Evolutionary conservation across 495 filamentous ascomycete genomes (phyloP), one percentile per base, ranked within the genome.

Genomic region (Pyrenula massariospora): DNA sequence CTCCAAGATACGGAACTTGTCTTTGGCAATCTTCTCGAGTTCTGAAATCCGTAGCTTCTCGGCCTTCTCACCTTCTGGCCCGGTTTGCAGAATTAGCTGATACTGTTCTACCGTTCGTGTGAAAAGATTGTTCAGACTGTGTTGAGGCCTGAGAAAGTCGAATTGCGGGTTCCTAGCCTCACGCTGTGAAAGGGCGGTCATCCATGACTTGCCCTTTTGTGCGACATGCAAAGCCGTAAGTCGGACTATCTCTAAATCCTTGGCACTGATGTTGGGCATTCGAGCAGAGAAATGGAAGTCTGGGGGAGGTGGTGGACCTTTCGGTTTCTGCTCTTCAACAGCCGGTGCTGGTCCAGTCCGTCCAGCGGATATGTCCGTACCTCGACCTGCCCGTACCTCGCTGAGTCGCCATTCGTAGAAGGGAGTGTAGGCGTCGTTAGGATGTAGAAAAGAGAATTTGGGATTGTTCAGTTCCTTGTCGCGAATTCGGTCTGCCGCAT

Each of bases 221-320:
- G 94, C 93, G 58, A 90, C 88, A 70, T 88, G 95, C 42, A 94
- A 70, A 23, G 93, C 94, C 24, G 93, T 96, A 63, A 95, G 74
- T 60, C 85, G 84, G 57, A 98, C 84, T 56, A 97, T 85, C 58
- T 97, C 94, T 59, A 97, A 76, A 79, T 98, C 93, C 70, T 93
- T 85, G 59, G 94, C 89, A 73, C 82, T 91, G 73, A 97, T 96
- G 63, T 88, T 95, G 58, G 93, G 93, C 91, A 97, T 96, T 65
- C 91, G 85, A 57, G 93, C 92, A 53, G 88, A 95, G 73, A 97
- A 98, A 62, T 88, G 80, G 66, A 95, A 97, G 62, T 90, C 83
- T 25, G 89, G 80, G n/a, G 93, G 94, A 64, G 90, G 84, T 22
- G 81, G 79, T 15, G 93, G 94, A 50, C 92, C 93, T 72, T 85